Percentiles rank a stretch among this genome's conserved stretches.
phyloP scores from a whole-genome alignment of 2,329 filamentous ascomycete species.

The Fusarium albosuccineum region DNA sequence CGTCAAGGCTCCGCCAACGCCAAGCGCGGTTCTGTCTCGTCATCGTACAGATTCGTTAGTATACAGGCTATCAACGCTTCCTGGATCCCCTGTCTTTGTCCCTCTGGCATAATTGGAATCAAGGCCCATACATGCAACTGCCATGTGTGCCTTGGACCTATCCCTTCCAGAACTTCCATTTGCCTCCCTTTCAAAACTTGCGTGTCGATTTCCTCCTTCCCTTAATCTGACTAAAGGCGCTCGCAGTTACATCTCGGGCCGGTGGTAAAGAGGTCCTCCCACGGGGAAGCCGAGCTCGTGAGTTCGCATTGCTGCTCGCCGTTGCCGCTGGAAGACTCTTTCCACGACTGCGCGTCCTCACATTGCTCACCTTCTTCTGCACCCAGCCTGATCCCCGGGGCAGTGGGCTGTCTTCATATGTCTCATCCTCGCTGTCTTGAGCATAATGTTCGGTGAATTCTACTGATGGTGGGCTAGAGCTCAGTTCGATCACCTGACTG shows the following conservation, averaged over 20 bases:
- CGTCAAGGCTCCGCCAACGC: constrained; percentile 25
- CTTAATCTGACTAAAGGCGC: constrained; percentile 43
- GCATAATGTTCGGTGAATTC: constrained; percentile 39
- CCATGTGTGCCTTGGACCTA: not conserved
- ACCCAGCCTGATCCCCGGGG: constrained; percentile 38
- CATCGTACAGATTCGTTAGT: constrained; percentile 27
- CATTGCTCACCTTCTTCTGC: constrained; percentile 36
- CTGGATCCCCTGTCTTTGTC: not conserved
- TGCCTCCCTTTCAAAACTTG: constrained; percentile 33
- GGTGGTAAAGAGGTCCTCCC: constrained; percentile 37
- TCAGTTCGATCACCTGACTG: constrained; percentile 50
- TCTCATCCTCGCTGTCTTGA: constrained; percentile 39
- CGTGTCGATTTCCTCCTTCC: constrained; percentile 38
- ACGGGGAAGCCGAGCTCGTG: constrained; percentile 9
- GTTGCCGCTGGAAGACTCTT: constrained; percentile 35
- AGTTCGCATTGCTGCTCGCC: not conserved
- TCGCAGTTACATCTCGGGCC: constrained; percentile 33
- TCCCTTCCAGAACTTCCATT: constrained; percentile 15
- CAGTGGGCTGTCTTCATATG: constrained; percentile 37
- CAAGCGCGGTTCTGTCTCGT: constrained; percentile 17
- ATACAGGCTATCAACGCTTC: constrained; percentile 17
- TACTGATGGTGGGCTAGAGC: constrained; percentile 44
- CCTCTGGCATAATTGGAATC: not conserved
- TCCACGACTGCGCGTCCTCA: constrained; percentile 36
- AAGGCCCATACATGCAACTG: constrained; percentile 9